Evolutionary conservation across 768 basidiomycete species (phyloP).

Genomic region (Collybia sordida): DNA sequence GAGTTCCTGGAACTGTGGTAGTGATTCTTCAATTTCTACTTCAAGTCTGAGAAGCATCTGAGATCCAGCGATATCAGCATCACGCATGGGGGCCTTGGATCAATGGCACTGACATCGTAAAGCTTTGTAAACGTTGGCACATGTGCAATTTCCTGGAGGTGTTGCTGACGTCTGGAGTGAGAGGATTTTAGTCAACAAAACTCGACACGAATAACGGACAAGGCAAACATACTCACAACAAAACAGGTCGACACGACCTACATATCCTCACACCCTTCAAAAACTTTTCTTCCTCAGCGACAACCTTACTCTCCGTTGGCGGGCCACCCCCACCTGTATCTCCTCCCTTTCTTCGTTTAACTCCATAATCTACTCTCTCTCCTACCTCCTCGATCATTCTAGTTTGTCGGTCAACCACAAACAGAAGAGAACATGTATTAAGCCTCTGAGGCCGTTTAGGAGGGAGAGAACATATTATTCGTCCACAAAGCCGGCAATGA

Average conservation of each 20-base stretch:
- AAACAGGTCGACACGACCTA: constrained; percentile 73
- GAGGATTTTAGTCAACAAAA: not conserved
- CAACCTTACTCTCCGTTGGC: constrained; percentile 30
- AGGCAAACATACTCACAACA: constrained; percentile 56
- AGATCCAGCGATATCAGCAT: not conserved
- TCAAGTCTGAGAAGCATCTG: constrained; percentile 76
- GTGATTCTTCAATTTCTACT: constrained; percentile 82
- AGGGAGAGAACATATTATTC: constrained; percentile 88
- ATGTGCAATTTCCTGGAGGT: constrained; percentile 58
- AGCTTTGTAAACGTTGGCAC: constrained; percentile 66
- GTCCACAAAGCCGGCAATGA: constrained; percentile 92
- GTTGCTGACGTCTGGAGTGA: constrained; percentile 69
- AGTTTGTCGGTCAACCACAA: constrained; percentile 81
- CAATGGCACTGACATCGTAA: constrained; percentile 54
- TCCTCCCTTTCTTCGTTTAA: constrained; percentile 45
- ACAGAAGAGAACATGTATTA: constrained; percentile 73
- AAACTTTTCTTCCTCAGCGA: constrained; percentile 75
- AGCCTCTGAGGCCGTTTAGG: constrained; percentile 69
- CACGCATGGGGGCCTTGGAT: not conserved
- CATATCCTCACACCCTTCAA: constrained; percentile 89
- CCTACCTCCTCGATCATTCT: constrained; percentile 81
- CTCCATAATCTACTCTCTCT: constrained; percentile 84
- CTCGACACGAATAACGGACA: constrained; percentile 2
- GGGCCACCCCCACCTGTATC: constrained; percentile 19
- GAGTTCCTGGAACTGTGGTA: constrained; percentile 89